phyloP scores from a whole-genome alignment of 331 rosid species.

The Telfairia occidentalis region DNA sequence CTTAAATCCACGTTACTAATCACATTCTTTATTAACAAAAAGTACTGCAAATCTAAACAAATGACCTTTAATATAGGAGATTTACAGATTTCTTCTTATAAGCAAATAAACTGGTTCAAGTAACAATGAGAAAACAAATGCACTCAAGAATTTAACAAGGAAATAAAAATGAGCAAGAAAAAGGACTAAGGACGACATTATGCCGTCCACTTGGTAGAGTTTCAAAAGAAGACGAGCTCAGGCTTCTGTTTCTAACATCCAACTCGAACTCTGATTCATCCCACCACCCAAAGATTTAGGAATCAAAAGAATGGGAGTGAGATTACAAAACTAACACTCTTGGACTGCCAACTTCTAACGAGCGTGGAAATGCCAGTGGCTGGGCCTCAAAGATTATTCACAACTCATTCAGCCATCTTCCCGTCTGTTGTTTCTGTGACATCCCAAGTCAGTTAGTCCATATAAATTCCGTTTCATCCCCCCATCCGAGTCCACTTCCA shows the following conservation, averaged over 20 bases:
- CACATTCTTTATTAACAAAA: constrained; percentile 3
- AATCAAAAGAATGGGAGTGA: constrained; percentile 1
- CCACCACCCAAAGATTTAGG: constrained; percentile 1
- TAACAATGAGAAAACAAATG: constrained; percentile 6
- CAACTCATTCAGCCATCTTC: constrained; percentile 11
- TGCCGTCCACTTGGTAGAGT: neutral
- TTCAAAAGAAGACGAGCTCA: neutral
- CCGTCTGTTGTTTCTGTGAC: neutral
- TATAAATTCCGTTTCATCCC: neutral
- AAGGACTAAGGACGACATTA: neutral
- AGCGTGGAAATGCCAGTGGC: neutral
- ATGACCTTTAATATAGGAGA: neutral
- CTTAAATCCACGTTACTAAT: neutral
- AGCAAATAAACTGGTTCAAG: neutral
- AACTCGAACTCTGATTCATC: neutral
- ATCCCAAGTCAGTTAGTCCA: neutral
- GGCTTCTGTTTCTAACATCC: constrained; percentile 7
- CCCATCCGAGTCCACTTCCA: neutral
- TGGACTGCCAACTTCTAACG: neutral
- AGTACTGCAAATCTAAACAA: neutral
- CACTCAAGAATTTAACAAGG: constrained; percentile 6
- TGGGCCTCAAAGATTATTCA: constrained; percentile 4
- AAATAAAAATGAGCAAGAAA: neutral
- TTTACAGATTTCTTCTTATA: constrained; percentile 11
- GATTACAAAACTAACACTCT: neutral